A percentile compares a stretch with the other conserved stretches of the same genome.
phyloP scores from a whole-genome alignment of 2,329 filamentous ascomycete genomes.

The Penicillium sp. region DNA sequence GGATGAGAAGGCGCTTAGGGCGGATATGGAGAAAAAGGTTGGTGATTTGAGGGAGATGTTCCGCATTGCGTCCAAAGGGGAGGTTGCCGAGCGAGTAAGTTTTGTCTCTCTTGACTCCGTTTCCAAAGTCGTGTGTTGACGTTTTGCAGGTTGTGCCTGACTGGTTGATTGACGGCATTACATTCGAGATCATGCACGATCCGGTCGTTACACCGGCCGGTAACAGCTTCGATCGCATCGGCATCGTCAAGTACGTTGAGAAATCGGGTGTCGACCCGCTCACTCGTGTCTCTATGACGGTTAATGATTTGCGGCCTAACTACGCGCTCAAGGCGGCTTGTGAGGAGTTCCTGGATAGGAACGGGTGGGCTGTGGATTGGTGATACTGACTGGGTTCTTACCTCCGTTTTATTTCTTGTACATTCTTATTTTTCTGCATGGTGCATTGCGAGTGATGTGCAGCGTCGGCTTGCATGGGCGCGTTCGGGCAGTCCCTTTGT shows the following conservation, averaged over 20 bases:
- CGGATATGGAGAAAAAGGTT: conserved; percentile 49
- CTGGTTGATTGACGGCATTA: conserved; percentile 49
- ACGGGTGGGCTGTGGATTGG: conserved; percentile 93
- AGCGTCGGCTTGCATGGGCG: conserved; percentile 15
- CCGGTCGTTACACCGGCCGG: conserved; percentile 66
- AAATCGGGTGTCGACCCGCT: conserved; percentile 74
- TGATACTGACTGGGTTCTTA: conserved; percentile 40
- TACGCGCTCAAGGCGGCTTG: conserved; percentile 77
- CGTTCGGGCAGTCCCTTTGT: not conserved
- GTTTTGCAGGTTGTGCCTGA: conserved; percentile 46
- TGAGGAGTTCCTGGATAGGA: conserved; percentile 78
- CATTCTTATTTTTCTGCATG: conserved; percentile 2
- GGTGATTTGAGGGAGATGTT: conserved; percentile 47
- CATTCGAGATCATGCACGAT: conserved; percentile 53
- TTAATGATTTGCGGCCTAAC: conserved; percentile 75
- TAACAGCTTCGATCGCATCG: conserved; percentile 83
- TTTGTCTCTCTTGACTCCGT: not conserved
- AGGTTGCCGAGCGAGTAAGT: conserved; percentile 45
- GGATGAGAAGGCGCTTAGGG: conserved; percentile 57
- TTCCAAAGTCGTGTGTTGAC: not conserved
- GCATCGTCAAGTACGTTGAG: conserved; percentile 81
- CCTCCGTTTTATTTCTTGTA: not conserved
- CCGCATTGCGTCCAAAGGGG: conserved; percentile 40
- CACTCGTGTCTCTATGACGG: conserved; percentile 70
- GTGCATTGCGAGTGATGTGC: conserved; percentile 20